phyloP scores from a whole-genome alignment of 768 basidiomycete species.

The Wakefieldia striispora region DNA sequence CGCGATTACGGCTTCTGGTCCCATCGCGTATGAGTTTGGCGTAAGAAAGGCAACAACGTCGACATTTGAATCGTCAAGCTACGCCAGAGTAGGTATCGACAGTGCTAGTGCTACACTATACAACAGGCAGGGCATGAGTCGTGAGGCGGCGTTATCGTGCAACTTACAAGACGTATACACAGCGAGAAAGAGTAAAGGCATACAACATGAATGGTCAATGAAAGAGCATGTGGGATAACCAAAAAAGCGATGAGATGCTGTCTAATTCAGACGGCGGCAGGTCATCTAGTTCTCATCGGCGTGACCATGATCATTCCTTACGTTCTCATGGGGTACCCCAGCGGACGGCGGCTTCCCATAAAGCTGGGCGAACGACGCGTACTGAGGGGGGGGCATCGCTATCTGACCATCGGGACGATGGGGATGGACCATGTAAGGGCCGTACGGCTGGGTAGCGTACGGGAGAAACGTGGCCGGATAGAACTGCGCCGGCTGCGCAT shows the following conservation, averaged over 20 bases:
- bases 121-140: constrained; percentile 21
- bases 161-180: constrained; percentile 31
- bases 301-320: constrained; percentile 27
- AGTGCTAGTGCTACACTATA: constrained; percentile 29
- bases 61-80: constrained; percentile 18
- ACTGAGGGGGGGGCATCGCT: constrained; percentile 34
- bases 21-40: not conserved
- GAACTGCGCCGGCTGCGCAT: constrained; percentile 42
- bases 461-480: constrained; percentile 48
- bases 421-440: constrained; percentile 47
- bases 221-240: constrained; percentile 15
- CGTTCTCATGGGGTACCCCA: constrained; percentile 30
- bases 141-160: constrained; percentile 18
- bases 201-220: constrained; percentile 12
- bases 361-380: constrained; percentile 37
- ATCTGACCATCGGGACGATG: constrained; percentile 42
- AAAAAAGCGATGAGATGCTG: constrained; percentile 16
- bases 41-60: constrained; percentile 20
- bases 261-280: constrained; percentile 10
- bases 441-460: constrained; percentile 46
- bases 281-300: constrained; percentile 33
- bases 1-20: not conserved
- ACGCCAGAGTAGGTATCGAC: constrained; percentile 30
- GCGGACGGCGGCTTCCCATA: constrained; percentile 41
- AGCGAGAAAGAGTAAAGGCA: constrained; percentile 10